Percentiles rank a stretch among this genome's conserved stretches.
These are phyloP conservation scores for Orobanche coerulescens DNA, from an alignment of 257 asterid species.

Conservation along the genomic window DNA sequence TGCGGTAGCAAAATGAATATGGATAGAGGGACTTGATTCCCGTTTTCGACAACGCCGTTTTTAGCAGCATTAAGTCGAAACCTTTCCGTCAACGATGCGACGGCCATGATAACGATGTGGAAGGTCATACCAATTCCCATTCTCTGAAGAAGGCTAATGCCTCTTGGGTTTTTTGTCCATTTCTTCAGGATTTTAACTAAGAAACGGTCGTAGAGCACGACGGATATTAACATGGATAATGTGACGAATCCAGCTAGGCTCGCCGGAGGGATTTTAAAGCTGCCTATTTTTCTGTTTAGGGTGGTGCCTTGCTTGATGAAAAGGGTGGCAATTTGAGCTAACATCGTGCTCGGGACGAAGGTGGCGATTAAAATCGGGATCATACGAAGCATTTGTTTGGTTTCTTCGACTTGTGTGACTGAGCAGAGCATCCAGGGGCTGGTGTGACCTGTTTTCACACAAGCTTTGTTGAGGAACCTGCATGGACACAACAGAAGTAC, in stretches of 20 bases:
- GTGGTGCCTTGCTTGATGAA: constrained; percentile 79
- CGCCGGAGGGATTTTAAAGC: constrained; percentile 70
- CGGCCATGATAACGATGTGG: constrained; percentile 54
- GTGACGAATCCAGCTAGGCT: constrained; percentile 69
- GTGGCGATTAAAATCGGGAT: constrained; percentile 58
- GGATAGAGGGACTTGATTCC: constrained; percentile 46
- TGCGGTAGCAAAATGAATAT: constrained; percentile 70
- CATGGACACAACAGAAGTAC: no score
- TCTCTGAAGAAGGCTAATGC: constrained; percentile 65
- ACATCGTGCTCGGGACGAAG: constrained; percentile 65
- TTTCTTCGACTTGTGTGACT: constrained; percentile 80
- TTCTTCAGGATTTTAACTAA: constrained; percentile 34
- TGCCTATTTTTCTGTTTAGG: constrained; percentile 40
- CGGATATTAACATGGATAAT: constrained; percentile 54
- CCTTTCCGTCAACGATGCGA: constrained; percentile 53
- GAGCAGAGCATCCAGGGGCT: constrained; percentile 70
- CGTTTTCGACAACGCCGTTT: constrained; percentile 36
- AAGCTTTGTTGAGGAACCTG: constrained; percentile 76
- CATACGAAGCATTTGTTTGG: constrained; percentile 78
- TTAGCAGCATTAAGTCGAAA: constrained; percentile 50
- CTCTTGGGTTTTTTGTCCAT: constrained; percentile 74
- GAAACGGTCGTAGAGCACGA: constrained; percentile 58
- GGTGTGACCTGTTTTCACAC: constrained; percentile 41
- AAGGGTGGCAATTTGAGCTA: constrained; percentile 63
- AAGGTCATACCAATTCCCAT: constrained; percentile 77